These are phyloP conservation scores for Exserohilum turcica DNA, from an alignment of 2,329 filamentous ascomycete genomes.

Conservation along the genomic window DNA sequence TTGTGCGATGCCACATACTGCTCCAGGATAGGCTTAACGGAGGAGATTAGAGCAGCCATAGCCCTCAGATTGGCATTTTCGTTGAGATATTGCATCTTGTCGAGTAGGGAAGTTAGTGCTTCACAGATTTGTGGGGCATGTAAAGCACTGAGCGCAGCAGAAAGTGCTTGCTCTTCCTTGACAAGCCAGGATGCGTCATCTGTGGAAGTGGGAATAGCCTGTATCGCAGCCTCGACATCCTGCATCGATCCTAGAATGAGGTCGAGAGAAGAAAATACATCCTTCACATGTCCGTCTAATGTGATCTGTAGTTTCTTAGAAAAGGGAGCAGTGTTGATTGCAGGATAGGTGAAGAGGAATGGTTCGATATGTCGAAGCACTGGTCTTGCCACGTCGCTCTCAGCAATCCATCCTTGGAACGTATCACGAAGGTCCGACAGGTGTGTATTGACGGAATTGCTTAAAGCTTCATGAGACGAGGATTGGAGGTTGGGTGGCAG, in stretches of 20 bases:
- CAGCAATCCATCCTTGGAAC: conserved; percentile 27
- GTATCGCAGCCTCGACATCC: conserved; percentile 64
- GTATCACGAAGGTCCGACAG: conserved; percentile 19
- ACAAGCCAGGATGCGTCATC: conserved; percentile 69
- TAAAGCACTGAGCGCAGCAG: conserved; percentile 61
- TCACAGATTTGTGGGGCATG: conserved; percentile 62
- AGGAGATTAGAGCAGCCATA: conserved; percentile 64
- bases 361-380: conserved; percentile 65
- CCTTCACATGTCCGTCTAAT: conserved; percentile 58
- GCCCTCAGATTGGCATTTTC: conserved; percentile 50
- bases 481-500: conserved; percentile 39
- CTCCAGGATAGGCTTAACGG: conserved; percentile 71
- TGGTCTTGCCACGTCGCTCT: conserved; percentile 32
- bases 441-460: conserved; percentile 20
- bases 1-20: conserved; percentile 71
- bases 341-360: conserved; percentile 59
- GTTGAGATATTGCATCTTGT: conserved; percentile 52
- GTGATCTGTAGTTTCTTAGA: conserved; percentile 13
- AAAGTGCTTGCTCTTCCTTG: conserved; percentile 50
- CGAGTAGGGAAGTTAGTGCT: conserved; percentile 53
- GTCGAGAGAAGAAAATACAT: conserved; percentile 70
- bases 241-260: conserved; percentile 80
- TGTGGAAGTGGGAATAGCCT: conserved; percentile 61
- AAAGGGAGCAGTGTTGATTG: not conserved
- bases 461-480: conserved; percentile 17